phyloP scores from a whole-genome alignment of 2,329 filamentous ascomycete genomes.

The Nakataea oryzae region DNA sequence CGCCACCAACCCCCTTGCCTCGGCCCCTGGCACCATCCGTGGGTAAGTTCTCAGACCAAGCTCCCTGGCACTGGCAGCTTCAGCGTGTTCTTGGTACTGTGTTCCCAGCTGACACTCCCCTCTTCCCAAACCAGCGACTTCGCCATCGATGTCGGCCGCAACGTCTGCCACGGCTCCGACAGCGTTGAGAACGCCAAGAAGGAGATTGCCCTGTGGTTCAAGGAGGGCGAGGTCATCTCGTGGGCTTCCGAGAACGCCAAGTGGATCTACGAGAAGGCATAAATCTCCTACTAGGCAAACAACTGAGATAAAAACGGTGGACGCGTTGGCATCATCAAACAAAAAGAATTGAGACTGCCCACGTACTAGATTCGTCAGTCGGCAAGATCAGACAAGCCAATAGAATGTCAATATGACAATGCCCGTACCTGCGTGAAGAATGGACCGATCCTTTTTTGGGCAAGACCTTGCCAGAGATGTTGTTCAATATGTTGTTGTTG shows the following conservation, averaged over 20 bases:
- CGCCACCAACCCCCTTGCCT: constrained; percentile 96
- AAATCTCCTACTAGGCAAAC: constrained; percentile 14
- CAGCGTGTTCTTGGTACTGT: constrained; percentile 38
- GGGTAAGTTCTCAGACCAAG: neutral
- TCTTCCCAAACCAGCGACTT: constrained; percentile 51
- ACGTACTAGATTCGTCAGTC: neutral
- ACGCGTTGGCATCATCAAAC: neutral
- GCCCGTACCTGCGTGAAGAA: neutral
- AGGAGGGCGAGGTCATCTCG: constrained; percentile 69
- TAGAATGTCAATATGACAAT: neutral
- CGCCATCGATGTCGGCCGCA: constrained; percentile 83
- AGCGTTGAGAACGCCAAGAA: constrained; percentile 98
- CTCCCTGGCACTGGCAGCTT: neutral
- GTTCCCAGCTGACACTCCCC: neutral
- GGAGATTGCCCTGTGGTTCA: constrained; percentile 99
- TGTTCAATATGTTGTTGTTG: neutral
- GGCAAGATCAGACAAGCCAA: neutral
- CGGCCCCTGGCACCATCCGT: constrained; percentile 93
- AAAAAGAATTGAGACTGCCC: constrained; percentile 1
- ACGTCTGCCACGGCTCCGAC: constrained; percentile 99
- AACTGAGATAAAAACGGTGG: neutral
- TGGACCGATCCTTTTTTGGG: neutral
- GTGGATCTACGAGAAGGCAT: constrained; percentile 95
- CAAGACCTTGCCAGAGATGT: neutral
- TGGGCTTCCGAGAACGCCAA: constrained; percentile 79